phyloP scores from a whole-genome alignment of 2,329 filamentous ascomycete species.

The Verticillium isaacii region DNA sequence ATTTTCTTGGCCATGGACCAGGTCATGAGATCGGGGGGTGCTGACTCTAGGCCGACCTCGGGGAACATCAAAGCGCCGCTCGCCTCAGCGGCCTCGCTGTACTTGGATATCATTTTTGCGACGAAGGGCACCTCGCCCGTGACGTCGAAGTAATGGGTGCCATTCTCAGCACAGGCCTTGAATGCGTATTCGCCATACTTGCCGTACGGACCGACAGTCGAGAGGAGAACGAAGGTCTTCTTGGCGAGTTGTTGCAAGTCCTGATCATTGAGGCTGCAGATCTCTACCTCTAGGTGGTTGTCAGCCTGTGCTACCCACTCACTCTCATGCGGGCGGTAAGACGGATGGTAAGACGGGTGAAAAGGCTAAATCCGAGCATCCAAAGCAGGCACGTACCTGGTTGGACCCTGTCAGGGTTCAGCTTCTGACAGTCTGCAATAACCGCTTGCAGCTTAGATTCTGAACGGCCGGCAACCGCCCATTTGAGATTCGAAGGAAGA shows the following conservation, averaged over 20 bases:
- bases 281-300: slow-evolving; percentile 42
- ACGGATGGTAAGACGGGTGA: neutral
- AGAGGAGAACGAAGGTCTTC: slow-evolving; percentile 53
- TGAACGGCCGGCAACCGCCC: slow-evolving; percentile 86
- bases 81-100: slow-evolving; percentile 45
- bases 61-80: slow-evolving; percentile 57
- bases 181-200: slow-evolving; percentile 54
- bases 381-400: slow-evolving; percentile 52
- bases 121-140: slow-evolving; percentile 58
- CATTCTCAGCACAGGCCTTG: slow-evolving; percentile 56
- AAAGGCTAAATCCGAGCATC: neutral
- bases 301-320: neutral
- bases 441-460: slow-evolving; percentile 66
- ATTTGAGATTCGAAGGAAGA: slow-evolving; percentile 73
- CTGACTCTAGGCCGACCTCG: slow-evolving; percentile 58
- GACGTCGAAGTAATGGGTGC: slow-evolving; percentile 61
- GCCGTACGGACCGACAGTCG: slow-evolving; percentile 56
- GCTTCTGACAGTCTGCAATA: slow-evolving; percentile 57
- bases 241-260: slow-evolving; percentile 45
- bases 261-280: slow-evolving; percentile 39
- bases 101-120: slow-evolving; percentile 55
- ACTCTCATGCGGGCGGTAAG: neutral
- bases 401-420: slow-evolving; percentile 64
- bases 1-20: slow-evolving; percentile 48
- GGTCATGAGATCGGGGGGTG: slow-evolving; percentile 54